Evolutionary conservation across 768 basidiomycete species (phyloP), one percentile per base, ranked within the genome.

Genomic region (Lentinula boryana): DNA sequence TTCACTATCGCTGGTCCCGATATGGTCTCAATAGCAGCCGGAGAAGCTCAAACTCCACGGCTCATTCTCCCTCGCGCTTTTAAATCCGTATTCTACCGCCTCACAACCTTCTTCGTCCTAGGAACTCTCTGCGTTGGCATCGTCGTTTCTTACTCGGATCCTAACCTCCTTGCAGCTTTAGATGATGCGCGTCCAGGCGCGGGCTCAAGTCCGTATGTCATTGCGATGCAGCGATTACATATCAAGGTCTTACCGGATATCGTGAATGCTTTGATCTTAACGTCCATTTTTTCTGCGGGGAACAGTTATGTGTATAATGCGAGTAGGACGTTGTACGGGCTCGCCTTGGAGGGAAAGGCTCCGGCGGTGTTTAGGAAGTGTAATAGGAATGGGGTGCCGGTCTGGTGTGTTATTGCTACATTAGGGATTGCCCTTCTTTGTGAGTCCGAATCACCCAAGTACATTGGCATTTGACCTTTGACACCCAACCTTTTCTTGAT

Each of bases 161-260:
- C 78, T 1, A 66, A 76, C 50, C 76, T 92, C 33, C 74, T 85
- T 40, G 66, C 69, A 51, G 82, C 79, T 0, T 68, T 82, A 18
- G 84, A 83, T 1, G 79, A 82, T 53, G 89, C 91, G 0, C 73
- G 71, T 40, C 78, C 81, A 0, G 80, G 80, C 18, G 80, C 80
- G 38, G 84, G 85, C 2, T 75, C 87, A 31, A 90, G 88, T 7
- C 92, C 93, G 0, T 95, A 93, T 74, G 91, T 94, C 48, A 88
- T 94, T 62, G 91, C 91, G 15, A 91, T 95, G 79, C 74, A 76
- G 58, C 78, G 80, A 43, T 78, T 91, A 43, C 78, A 85, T 5
- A 89, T 93, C 65, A 84, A 80, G 58, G 78, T 80, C 5, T 73
- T 89, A 9, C 85, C 85, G 5, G 82, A 84, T 53, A 83, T 93